Percentiles rank a stretch among this genome's conserved stretches.
These are phyloP conservation scores for Rhizoclosmatium sp. DNA, from an alignment of 192 early-diverging fungal genomes.

Conservation along the genomic window DNA sequence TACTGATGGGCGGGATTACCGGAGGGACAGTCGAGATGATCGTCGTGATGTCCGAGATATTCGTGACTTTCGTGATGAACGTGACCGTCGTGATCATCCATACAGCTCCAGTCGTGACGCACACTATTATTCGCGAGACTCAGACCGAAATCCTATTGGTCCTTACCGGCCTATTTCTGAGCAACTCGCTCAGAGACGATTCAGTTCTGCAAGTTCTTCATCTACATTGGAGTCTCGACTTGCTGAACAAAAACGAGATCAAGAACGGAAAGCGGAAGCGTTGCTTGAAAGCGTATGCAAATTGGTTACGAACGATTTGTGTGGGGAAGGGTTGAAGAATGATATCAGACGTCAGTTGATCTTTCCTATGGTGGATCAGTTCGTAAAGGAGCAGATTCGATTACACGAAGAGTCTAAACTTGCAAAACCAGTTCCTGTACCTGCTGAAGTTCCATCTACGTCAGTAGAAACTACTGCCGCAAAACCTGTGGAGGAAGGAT, in stretches of 20 bases:
- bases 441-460: background rate
- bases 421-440: background rate
- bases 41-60: too few species aligned
- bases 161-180: background rate
- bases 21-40: too few species aligned
- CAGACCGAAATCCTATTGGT: background rate
- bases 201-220: background rate
- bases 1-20: too few species aligned
- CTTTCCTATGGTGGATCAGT: slow-evolving; percentile 5
- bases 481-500: background rate
- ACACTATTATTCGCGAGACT: background rate
- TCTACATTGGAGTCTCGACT: background rate
- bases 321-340: slow-evolving; percentile 14
- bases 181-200: background rate
- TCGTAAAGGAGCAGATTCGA: background rate
- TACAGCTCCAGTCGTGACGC: background rate
- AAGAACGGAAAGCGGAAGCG: background rate
- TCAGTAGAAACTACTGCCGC: background rate
- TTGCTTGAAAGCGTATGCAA: slow-evolving; percentile 9
- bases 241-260: background rate
- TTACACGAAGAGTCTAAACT: background rate
- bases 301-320: slow-evolving; percentile 3
- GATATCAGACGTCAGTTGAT: slow-evolving; percentile 21
- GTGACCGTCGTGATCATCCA: background rate
- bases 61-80: background rate